Evolutionary conservation across 495 filamentous ascomycete genomes (phyloP), one percentile per base, ranked within the genome.

Genomic region (Talaromyces wortmannii): DNA sequence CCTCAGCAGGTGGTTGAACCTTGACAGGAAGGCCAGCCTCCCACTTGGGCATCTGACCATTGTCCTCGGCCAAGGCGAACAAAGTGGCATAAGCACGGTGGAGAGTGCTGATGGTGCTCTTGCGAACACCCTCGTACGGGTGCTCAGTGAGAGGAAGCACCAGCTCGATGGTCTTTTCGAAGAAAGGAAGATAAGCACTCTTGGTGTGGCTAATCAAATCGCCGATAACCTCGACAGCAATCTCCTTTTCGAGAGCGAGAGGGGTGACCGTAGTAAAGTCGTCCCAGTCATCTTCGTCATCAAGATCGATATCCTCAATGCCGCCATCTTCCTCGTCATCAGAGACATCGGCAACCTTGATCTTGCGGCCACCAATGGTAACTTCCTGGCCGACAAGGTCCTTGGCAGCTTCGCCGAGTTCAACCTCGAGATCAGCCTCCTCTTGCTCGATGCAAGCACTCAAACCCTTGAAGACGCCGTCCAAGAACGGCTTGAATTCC

Each of bases 181-280:
- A 86, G 70, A 92, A 97, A 12, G 94, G 92, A 31, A 95, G 71
- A 65, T 81, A 90, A 42, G 85, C 77, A 56, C 76, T 75, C 64
- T 86, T 88, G 45, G 90, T 88, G 71, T 95, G 82, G 42, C 88
- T 88, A 60, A 98, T 83, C 31, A 98, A 81, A 63, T 98, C 94
- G 52, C 92, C 94, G 44, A 97, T 76, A 12, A 96, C 91, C 72
- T 98, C 94, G 44, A 95, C 80, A 45, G 95, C 94, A 56, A 97
- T 95, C 73, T 98, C 94, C 71, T 98, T 97, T 77, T 98, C 94
- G 55, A 96, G 77, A 18, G 92, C 91, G 50, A 97, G 82, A 43
- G 89, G 88, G 29, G 89, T 92, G 32, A 94, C 86, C 55, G 85
- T 85, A 57, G 78, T 81, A 43, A 90, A 77, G 56, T 95, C 91